Evolutionary conservation across 139 green algal genomes (phyloP), one percentile per base, ranked within the genome.

Genomic region (Closterium sp.): DNA sequence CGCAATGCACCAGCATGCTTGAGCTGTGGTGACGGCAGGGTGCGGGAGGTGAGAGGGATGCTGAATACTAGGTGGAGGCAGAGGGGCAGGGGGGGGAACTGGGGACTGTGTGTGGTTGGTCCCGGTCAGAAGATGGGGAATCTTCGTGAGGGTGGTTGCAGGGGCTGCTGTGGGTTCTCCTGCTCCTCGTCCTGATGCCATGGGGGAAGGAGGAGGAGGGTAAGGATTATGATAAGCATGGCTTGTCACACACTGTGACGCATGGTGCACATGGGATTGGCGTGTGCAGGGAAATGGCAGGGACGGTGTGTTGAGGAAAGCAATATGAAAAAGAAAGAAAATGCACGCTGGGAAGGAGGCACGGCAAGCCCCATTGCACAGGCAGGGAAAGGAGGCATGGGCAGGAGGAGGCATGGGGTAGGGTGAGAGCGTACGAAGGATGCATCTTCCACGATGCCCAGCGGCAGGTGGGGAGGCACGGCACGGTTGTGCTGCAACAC

Each of bases 401-500:
- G 43, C n/a, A n/a, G n/a, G n/a, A 25, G 43, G 8, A 69, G 21
- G 7, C 12, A 9, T 25, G 43, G 43, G 43, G 21, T 25, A 69
- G 43, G 4, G 4, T 69, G 43, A 16, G 9, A 69, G 43, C 12
- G 43, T 69, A 69, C 43, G 23, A 69, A 69, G 43, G 43, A 69
- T 12, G 43, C 23, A 16, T 69, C 43, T 2, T 69, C 43, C 3
- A 16, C 43, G 23, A 69, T 69, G 43, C 43, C 43, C 1, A 69
- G 43, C 43, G 43, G 43, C 43, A 69, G 43, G 8, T 69, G 43
- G 43, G 23, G 43, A 25, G 43, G 43, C 43, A 32, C 25, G 2
- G 88, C 43, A 12, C 89, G 55, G 89, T 91, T 55, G 76, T 91
- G 89, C 84, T 55, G 89, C 7, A 91, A 33, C 32, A 91, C 89